Evolutionary conservation across 1,284 basidiomycete genomes (phyloP), one percentile per base, ranked within the genome.

Genomic region (Fomes fomentarius): DNA sequence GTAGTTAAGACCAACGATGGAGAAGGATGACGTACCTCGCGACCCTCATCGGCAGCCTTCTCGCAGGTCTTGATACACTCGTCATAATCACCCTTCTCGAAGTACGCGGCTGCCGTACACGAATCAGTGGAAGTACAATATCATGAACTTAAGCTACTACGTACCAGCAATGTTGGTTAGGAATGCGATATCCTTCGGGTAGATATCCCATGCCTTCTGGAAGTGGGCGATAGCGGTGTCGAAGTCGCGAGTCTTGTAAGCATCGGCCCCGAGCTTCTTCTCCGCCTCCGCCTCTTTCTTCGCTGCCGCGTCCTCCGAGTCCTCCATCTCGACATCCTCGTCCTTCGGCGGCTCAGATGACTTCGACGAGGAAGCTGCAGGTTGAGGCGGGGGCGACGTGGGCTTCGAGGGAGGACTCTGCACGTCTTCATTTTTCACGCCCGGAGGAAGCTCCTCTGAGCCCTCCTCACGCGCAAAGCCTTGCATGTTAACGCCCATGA

Each of bases 401-500:
- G 78, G 69, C 28, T 66, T 63, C 1, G 68, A n/a, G 56, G 42
- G 42, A 4, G 50, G 64, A 35, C 40, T 44, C 28, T 26, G 25
- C 2, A 14, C 56, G 52, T 65, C 63, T 37, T 65, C 52, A 47
- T 62, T 56, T 65, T 64, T 67, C 50, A 73, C 66, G 52, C 85
- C 88, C 3, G 86, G 80, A 5, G 92, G 91, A 48, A 90, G 76
- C 54, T 93, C 92, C 55, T 89, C 82, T 8, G 92, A 93, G 37
- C 93, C 94, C 75, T 94, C 91, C 24, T 91, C 88, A 53, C 94
- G 82, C 54, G 86, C 80, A 72, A 93, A 93, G 47, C 90, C 94
- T 71, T 93, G 87, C 71, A 98, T 83, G 72, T 98, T 94, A 63
- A 98, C 83, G 44, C 94, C 94, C 91, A 98, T 95, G 56, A 94